Evolutionary conservation across 306 rosid species (phyloP).

Genomic region (Mucuna pruriens): DNA sequence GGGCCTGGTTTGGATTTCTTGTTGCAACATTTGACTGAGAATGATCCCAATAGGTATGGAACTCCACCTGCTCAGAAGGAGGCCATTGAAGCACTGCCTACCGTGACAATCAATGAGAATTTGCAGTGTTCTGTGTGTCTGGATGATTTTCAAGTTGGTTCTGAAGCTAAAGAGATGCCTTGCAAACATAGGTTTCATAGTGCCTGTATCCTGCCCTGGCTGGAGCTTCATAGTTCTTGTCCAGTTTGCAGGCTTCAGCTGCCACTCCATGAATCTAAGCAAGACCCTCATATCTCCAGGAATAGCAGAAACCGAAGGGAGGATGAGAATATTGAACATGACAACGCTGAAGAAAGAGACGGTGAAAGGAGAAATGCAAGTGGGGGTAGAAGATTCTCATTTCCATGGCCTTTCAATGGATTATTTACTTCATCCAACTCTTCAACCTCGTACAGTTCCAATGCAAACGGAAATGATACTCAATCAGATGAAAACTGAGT

Average conservation of each 20-base stretch:
- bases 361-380: constrained; percentile 53
- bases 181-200: constrained; percentile 80
- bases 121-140: constrained; percentile 80
- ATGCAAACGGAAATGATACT: constrained; percentile 45
- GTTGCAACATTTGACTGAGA: constrained; percentile 83
- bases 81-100: constrained; percentile 71
- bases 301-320: constrained; percentile 45
- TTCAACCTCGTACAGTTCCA: constrained; percentile 44
- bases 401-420: constrained; percentile 81
- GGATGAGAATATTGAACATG: constrained; percentile 30
- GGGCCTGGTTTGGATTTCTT: constrained; percentile 79
- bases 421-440: constrained; percentile 58
- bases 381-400: constrained; percentile 68
- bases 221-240: constrained; percentile 86
- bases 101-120: constrained; percentile 51
- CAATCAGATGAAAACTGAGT: constrained; percentile 59
- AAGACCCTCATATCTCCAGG: constrained; percentile 49
- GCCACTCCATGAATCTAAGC: constrained; percentile 66
- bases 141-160: constrained; percentile 73
- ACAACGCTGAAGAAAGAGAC: constrained; percentile 40
- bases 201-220: constrained; percentile 80
- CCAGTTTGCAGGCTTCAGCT: constrained; percentile 79
- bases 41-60: constrained; percentile 79
- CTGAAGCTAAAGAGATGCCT: constrained; percentile 84
- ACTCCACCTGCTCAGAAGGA: constrained; percentile 81